These are phyloP conservation scores for Pythium angustatum DNA, from an alignment of 352 stramenopile genomes.

Conservation along the genomic window DNA sequence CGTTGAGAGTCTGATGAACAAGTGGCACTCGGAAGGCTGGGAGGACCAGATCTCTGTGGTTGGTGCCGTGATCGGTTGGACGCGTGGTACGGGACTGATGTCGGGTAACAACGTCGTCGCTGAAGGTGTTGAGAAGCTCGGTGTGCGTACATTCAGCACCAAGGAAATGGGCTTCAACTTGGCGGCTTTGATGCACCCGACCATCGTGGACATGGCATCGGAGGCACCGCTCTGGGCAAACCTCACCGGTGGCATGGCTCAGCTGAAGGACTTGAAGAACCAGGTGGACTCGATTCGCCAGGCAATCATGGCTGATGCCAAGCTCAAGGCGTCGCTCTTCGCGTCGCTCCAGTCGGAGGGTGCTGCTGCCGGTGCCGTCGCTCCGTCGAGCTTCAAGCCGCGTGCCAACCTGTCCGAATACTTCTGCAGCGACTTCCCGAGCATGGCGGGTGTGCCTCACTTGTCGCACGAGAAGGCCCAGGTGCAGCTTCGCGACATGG, in stretches of 20 bases:
- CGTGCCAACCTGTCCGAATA: slow-evolving; percentile 76
- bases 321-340: slow-evolving; percentile 46
- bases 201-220: slow-evolving; percentile 68
- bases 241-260: slow-evolving; percentile 77
- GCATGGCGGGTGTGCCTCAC: slow-evolving; percentile 39
- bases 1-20: slow-evolving; percentile 83
- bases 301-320: slow-evolving; percentile 55
- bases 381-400: slow-evolving; percentile 33
- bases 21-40: slow-evolving; percentile 88
- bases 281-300: slow-evolving; percentile 56
- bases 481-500: slow-evolving; percentile 60
- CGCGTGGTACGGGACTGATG: slow-evolving; percentile 86
- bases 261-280: slow-evolving; percentile 73
- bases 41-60: slow-evolving; percentile 83
- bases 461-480: slow-evolving; percentile 46
- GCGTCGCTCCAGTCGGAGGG: slow-evolving; percentile 35
- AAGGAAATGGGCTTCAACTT: slow-evolving; percentile 91
- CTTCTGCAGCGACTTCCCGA: slow-evolving; percentile 71
- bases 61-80: slow-evolving; percentile 88
- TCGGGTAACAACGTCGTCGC: slow-evolving; percentile 88
- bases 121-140: slow-evolving; percentile 74
- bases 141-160: slow-evolving; percentile 84
- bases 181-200: slow-evolving; percentile 77
- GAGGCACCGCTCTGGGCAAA: slow-evolving; percentile 79
- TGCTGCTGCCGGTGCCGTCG: slow-evolving; percentile 7